These are phyloP conservation scores for Azolla pinnata DNA, from an alignment of 75 land plant species.

Conservation along the genomic window DNA sequence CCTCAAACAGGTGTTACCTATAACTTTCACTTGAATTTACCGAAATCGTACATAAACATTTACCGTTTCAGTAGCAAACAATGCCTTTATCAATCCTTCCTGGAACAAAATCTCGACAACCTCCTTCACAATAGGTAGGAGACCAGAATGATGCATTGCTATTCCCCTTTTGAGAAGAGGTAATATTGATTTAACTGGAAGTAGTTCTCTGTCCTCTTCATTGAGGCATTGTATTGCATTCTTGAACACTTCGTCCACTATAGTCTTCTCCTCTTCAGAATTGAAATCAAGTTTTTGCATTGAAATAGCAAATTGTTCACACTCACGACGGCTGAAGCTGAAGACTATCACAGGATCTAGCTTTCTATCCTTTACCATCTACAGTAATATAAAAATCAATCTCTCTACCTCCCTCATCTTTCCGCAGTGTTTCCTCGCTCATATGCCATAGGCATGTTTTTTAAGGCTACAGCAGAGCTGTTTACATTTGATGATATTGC, in stretches of 20 bases:
- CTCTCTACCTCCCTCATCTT: slow-evolving; percentile 7
- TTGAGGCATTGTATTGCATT: slow-evolving; percentile 12
- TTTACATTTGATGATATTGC: too few relatives aligned
- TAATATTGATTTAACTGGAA: slow-evolving; percentile 4
- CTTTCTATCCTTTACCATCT: slow-evolving; percentile 11
- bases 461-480: too few relatives aligned
- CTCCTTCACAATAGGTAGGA: slow-evolving; percentile 22
- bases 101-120: slow-evolving; percentile 19
- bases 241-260: slow-evolving; percentile 15
- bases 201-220: slow-evolving; percentile 15
- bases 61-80: slow-evolving; percentile 21
- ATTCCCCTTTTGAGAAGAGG: slow-evolving; percentile 18
- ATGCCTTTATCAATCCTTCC: slow-evolving; percentile 18
- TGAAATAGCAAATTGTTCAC: slow-evolving; percentile 13
- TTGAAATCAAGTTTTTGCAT: slow-evolving; percentile 18
- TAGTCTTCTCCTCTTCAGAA: slow-evolving; percentile 9
- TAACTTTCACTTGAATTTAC: too few relatives aligned
- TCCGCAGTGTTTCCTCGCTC: slow-evolving; percentile 10
- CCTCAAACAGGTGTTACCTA: too few relatives aligned
- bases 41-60: too few relatives aligned
- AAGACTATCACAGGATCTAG: slow-evolving; percentile 20
- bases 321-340: slow-evolving; percentile 15
- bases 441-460: too few relatives aligned
- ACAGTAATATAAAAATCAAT: slow-evolving; percentile 21
- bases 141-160: slow-evolving; percentile 19